Evolutionary conservation across 345 rosid genomes (phyloP).

Genomic region (Populus ilicifolia): DNA sequence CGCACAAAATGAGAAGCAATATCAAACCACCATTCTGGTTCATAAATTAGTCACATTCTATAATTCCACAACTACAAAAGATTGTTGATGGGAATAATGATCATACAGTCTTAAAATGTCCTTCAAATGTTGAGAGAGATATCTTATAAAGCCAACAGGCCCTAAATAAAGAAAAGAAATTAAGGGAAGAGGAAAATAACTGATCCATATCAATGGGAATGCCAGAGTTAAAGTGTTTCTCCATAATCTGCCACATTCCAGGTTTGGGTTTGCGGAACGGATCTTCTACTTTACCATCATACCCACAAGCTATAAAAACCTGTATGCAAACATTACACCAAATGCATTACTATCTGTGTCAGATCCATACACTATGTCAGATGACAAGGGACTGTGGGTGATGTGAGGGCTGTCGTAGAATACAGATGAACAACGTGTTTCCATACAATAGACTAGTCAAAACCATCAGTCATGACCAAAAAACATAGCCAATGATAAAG

Average conservation of each 20-base stretch:
- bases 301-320: conserved; percentile 90
- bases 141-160: background rate
- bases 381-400: background rate
- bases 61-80: background rate
- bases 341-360: background rate
- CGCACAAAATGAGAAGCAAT: background rate
- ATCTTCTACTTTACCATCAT: conserved; percentile 51
- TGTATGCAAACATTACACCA: conserved; percentile 25
- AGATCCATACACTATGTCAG: background rate
- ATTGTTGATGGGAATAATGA: background rate
- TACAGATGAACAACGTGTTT: background rate
- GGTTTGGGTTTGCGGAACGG: conserved; percentile 77
- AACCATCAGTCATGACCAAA: background rate
- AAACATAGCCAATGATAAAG: background rate
- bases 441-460: background rate
- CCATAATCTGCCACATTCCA: conserved; percentile 93
- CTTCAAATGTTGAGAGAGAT: background rate
- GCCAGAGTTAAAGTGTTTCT: conserved; percentile 80
- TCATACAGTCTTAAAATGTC: background rate
- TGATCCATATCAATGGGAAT: conserved; percentile 68
- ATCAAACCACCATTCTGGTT: background rate
- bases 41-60: background rate
- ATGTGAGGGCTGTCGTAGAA: background rate
- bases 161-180: background rate
- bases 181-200: conserved; percentile 35